Evolutionary conservation across 179 eudicot genomes (phyloP), one percentile per base, ranked within the genome.

Genomic region (Gypsophila paniculata): DNA sequence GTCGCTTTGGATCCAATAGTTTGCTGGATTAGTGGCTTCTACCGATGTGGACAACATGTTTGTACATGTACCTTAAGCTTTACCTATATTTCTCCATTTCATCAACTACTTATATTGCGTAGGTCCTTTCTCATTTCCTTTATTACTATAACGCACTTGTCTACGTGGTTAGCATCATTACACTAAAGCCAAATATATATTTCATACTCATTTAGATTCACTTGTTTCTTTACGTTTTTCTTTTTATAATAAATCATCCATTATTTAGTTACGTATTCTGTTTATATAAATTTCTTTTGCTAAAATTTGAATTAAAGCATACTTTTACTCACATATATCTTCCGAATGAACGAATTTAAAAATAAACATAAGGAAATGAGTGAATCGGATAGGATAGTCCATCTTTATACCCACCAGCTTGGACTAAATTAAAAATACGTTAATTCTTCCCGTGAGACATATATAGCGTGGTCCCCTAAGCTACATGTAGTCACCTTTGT

Each of bases 1-100:
- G 44, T 51, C 26, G 57, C 25, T 15, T 68, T 25, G 60, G 46
- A 0, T 68, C 61, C 61, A 68, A 51, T 68, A 0, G 61, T 68
- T 29, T 8, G 61, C 46, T 68, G 51, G 39, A 53, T 68, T 51
- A 26, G 72, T 68, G 72, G 19, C n/a, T 48, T 66, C 10, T 8
- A 46, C 70, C 13, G 18, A 66, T 66, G 70, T 66, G 22, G 70
- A 66, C 70, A 46, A 23, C 70, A 39, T n/a, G n/a, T n/a, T n/a
- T n/a, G n/a, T n/a, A n/a, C n/a, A n/a, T 7, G 4, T 25, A 49
- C 22, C 23, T 68, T 26, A 25, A 51, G 60, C 61, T 51, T 49
- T 68, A 15, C 72, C 29, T 68, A 25, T 66, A 26, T 52, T 68
- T 52, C 71, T 67, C 21, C 57, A 22, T 46, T 3, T 44, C 69